Base-by-base conservation (phyloP, 306 rosid species). In the Sechiopsis laciniata region DNA sequence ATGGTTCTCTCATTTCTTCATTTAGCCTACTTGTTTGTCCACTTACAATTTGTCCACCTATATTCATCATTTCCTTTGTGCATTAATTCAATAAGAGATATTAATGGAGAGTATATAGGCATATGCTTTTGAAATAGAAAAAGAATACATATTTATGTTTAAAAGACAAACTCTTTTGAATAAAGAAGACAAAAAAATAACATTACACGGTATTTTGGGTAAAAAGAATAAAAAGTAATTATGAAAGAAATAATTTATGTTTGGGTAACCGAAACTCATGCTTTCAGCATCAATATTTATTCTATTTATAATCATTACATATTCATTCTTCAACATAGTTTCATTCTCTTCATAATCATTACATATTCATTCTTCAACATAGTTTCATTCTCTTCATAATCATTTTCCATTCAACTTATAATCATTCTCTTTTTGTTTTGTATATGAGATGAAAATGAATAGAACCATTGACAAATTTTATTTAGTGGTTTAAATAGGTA, bases 1-100 rank as follows among this genome's bases (percentile, higher is more conserved):
- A 59, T 76, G 48, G 61, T 62, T 80, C 64, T 15, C 62, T 21
- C 55, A 52, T 75, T 69, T 62, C 52, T 65, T 60, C 66, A 62
- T 29, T 62, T 62, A 16, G 48, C 50, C 45, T 32, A 62, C 22
- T 32, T 29, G 22, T 62, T 62, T 62, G 69, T 62, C 69, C 48
- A 62, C 50, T 62, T 62, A 37, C 50, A 5, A 62, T 62, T 62
- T 62, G 69, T 19, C 48, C 68, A 61, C 48, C 21, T 15, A 62
- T 32, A 62, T 32, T 62, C 22, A 62, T 32, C 21, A 29, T 32
- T 16, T 7, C 45, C 66, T 60, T 13, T 26, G 20, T 58, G 45
- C 42, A 60, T 60, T 17, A 29, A 60, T 15, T 60, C 66, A 60
- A 60, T 60, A 13, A 42, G 10, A 6, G 1, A 26, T 29, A 14